A percentile compares a stretch with the other conserved stretches of the same genome.
phyloP scores from a whole-genome alignment of 106 monocot genomes.

The Platanthera guangdongensis region DNA sequence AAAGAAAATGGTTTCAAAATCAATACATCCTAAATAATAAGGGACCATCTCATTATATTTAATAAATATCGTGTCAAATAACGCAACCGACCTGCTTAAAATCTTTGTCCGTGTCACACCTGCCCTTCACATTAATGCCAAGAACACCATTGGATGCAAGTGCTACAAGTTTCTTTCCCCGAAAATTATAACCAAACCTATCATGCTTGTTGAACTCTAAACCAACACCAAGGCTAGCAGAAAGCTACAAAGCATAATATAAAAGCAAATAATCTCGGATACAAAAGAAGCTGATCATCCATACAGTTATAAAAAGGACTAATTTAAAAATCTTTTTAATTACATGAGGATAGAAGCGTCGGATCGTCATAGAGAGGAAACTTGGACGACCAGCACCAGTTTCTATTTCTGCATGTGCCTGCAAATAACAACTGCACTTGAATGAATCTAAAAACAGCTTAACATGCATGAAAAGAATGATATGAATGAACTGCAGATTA shows the following conservation, averaged over 20 bases:
- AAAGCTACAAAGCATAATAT: constrained; percentile 29
- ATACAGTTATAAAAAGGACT: background rate
- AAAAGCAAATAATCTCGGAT: background rate
- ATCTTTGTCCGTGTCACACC: constrained; percentile 55
- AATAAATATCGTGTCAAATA: background rate
- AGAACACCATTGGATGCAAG: constrained; percentile 38
- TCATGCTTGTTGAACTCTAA: constrained; percentile 32
- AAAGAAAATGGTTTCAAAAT: too few relatives aligned
- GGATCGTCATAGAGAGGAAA: constrained; percentile 50
- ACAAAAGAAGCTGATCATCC: background rate
- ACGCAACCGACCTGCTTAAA: constrained; percentile 41
- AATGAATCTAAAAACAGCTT: background rate
- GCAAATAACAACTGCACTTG: background rate
- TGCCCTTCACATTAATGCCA: constrained; percentile 64
- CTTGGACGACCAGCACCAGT: constrained; percentile 39
- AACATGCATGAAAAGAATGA: too few relatives aligned
- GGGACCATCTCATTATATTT: too few relatives aligned
- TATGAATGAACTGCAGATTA: too few relatives aligned
- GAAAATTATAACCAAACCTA: constrained; percentile 41
- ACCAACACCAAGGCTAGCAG: constrained; percentile 54
- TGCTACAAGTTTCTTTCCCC: constrained; percentile 63
- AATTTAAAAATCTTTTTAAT: background rate
- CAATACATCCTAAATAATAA: too few relatives aligned
- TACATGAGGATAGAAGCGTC: constrained; percentile 65
- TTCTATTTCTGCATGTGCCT: constrained; percentile 87